Percentiles rank a stretch among this genome's conserved stretches.
phyloP scores from a whole-genome alignment of 148 eudicot species.

The Arctostaphylos glauca region DNA sequence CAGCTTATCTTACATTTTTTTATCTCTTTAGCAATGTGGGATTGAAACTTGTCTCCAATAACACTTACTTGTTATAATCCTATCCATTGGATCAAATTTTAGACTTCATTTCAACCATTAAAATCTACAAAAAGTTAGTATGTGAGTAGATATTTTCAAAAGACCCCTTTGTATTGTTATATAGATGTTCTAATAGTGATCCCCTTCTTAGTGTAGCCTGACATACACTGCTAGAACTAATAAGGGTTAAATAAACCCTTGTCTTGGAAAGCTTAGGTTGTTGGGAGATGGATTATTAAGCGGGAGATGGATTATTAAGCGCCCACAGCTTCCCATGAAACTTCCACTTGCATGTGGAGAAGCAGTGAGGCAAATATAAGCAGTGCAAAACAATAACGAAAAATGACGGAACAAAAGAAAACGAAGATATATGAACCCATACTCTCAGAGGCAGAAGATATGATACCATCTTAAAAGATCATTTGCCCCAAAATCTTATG shows the following conservation, averaged over 20 bases:
- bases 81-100: too few species aligned
- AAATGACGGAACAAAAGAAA: background rate
- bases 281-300: background rate
- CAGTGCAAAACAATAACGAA: background rate
- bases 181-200: background rate
- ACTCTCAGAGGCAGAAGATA: background rate
- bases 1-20: too few species aligned
- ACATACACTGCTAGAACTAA: background rate
- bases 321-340: background rate
- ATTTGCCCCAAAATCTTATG: background rate
- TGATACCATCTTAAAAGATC: background rate
- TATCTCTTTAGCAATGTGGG: too few species aligned
- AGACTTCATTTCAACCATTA: too few species aligned
- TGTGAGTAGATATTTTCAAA: too few species aligned
- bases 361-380: background rate
- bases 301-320: conserved; percentile 2
- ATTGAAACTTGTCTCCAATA: too few species aligned
- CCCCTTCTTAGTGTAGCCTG: background rate
- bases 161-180: too few species aligned
- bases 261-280: background rate
- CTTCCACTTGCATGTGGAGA: background rate
- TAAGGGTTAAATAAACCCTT: background rate
- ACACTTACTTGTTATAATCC: too few species aligned
- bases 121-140: too few species aligned
- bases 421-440: background rate